Base-by-base conservation (phyloP, 2,329 filamentous ascomycete genomes). In the Alternaria gansuensis region DNA sequence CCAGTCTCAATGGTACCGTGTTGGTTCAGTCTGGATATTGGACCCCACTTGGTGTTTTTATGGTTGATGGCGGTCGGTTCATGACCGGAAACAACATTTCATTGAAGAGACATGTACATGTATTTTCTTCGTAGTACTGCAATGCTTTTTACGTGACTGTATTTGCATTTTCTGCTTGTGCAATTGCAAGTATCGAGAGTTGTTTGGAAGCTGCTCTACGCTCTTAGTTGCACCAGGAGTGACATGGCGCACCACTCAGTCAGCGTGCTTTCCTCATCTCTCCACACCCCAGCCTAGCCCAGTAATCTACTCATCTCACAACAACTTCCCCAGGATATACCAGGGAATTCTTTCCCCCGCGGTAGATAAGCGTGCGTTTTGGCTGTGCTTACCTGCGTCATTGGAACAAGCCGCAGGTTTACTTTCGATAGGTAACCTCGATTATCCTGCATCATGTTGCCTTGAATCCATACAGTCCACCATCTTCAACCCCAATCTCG, bases 201-300 rank as follows among this genome's bases (percentile, higher is more conserved):
- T 31, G 46, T 13, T 26, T 17, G 14, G 5, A 14, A 40, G 11
- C 37, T 40, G 37, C 21, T 40, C 37, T 40, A 24, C 24, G 21
- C 9, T 40, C 21, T 34, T 29, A 24, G 33, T 29, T 33, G 29
- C 34, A 50, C n/a, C 9, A 36, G 9, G 28, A 34, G 34, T 43
- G 43, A 59, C 57, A 46, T 54, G 51, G 23, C 48, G 45, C 37
- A 48, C 48, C 40, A 57, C 59, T 50, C 21, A 50, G 57, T 34
- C 67, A 62, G 62, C 62, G 51, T 51, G 49, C 48, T 43, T 37
- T 64, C 51, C 63, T 68, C 65, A 69, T 71, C 68, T 68, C 57
- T 60, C 31, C 11, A 2, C 31, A 40, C 51, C 29, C 39, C 21
- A 45, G 44, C 44, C 44, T 34, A 57, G 29, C 59, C 48, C 37